Base-by-base conservation (phyloP, 192 early-diverging fungal species). In the Coemansia sp. region DNA sequence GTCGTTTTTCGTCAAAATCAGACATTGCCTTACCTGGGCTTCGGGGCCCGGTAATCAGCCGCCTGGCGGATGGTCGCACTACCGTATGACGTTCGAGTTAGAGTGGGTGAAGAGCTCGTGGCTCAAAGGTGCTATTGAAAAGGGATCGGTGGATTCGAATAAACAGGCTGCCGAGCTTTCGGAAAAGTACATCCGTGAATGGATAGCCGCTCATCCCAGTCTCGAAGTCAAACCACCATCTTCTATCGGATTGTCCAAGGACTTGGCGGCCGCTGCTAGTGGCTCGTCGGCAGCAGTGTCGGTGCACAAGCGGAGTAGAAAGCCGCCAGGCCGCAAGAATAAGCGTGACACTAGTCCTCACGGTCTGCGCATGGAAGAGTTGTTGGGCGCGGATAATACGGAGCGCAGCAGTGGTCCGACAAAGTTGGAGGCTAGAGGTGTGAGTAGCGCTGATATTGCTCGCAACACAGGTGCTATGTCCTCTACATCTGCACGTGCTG, bases 51-150 rank as follows among this genome's bases (percentile, higher is more conserved):
- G 69, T 16, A 65, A 64, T 57, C 53, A 75, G 62, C 83, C 79
- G 13, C 66, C 70, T 3, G 83, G 83, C 38, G 83, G 83, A 7
- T 85, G 83, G 71, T 60, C 75, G 65, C 79, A 73, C 31, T 76
- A 82, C 65, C 50, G 60, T 11, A 79, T 81, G 66, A 75, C 86
- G 34, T 81, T 85, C 58, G 77, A 87, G 57, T 53, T 87, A 8
- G 83, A 83, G 68, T 87, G 86, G 86, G 65, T 67, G 18, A 83
- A 83, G 65, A 78, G 67, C 31, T 83, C 83, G 40, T 87, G 86
- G 86, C 72, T 87, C 62, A 82, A 83, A 52, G 74, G 65, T 13
- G 70, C 80, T 2, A 79, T 87, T 16, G 86, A 87, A 31, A 82
- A 80, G 66, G 83, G 86, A 1, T 78, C 86, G 20, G 65, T 62